A percentile compares a stretch with the other conserved stretches of the same genome.
These are phyloP conservation scores for Trichoderma brevicompactum DNA, from an alignment of 2,329 filamentous ascomycete genomes.

Conservation along the genomic window DNA sequence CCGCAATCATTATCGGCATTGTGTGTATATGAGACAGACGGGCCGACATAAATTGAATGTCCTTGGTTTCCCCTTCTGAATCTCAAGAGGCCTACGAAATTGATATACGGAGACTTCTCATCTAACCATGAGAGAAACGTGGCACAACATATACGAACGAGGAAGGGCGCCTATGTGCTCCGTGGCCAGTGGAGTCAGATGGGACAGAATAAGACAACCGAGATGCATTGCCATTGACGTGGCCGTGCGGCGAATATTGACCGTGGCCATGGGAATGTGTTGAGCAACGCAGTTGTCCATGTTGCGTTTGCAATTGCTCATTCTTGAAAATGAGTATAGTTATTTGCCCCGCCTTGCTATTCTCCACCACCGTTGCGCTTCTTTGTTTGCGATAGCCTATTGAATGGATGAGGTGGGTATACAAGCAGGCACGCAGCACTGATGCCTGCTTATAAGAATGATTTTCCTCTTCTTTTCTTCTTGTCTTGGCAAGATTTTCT, in stretches of 20 bases:
- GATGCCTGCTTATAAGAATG: background rate
- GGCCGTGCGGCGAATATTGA: background rate
- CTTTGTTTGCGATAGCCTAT: background rate
- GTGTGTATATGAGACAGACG: too few relatives aligned
- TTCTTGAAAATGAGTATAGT: background rate
- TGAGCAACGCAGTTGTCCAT: background rate
- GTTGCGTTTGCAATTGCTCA: background rate
- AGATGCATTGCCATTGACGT: background rate
- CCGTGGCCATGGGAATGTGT: background rate
- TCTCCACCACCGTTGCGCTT: conserved; percentile 5
- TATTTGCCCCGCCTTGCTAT: conserved; percentile 12
- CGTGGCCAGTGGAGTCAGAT: background rate
- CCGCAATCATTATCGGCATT: too few relatives aligned
- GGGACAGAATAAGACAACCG: background rate
- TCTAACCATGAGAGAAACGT: background rate
- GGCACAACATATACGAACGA: background rate
- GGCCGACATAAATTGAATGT: too few relatives aligned
- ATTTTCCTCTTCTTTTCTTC: background rate
- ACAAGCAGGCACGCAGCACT: background rate
- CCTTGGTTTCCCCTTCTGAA: too few relatives aligned
- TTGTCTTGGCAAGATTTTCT: background rate
- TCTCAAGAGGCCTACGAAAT: too few relatives aligned
- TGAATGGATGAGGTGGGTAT: conserved; percentile 11
- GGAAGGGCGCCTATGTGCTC: background rate
- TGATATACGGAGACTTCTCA: background rate